Percentiles rank a stretch among this genome's conserved stretches.
Conservation (phyloP, 345 rosid species). For the Lagerstroemia speciosa region DNA sequence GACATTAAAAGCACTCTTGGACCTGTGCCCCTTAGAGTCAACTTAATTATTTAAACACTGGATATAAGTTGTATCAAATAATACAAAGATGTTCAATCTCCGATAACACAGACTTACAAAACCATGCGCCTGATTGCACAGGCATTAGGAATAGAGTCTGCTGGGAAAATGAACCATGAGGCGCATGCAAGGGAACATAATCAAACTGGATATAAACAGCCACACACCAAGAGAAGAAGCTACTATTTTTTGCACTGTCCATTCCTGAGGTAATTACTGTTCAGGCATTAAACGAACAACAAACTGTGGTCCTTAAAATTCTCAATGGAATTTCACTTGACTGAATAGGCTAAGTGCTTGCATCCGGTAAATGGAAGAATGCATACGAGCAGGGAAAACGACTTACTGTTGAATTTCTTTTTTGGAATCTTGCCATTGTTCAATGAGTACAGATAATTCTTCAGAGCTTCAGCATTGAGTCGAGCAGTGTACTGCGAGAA, state of each 20-base stretch:
- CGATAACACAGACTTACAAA: no score
- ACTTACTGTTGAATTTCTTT: constrained; percentile 80
- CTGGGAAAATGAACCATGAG: neutral
- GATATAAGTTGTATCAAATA: neutral
- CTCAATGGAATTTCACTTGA: neutral
- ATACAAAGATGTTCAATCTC: no score
- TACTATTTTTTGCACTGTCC: neutral
- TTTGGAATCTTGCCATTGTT: constrained; percentile 68
- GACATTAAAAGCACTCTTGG: neutral
- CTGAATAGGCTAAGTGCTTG: neutral
- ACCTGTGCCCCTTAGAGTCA: neutral
- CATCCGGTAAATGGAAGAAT: neutral
- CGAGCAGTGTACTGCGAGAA: constrained; percentile 63
- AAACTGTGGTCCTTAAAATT: neutral
- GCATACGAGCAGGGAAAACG: constrained; percentile 6
- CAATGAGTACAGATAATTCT: constrained; percentile 49
- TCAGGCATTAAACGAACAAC: neutral
- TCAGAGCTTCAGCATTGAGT: constrained; percentile 76
- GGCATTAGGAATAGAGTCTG: no score
- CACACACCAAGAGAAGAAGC: neutral
- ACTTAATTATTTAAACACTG: neutral
- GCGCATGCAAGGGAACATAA: neutral
- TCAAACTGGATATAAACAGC: neutral
- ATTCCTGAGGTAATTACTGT: neutral
- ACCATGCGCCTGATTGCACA: no score